Evolutionary conservation across 2,329 filamentous ascomycete species (phyloP).

Genomic region (Penicillium frequentans): DNA sequence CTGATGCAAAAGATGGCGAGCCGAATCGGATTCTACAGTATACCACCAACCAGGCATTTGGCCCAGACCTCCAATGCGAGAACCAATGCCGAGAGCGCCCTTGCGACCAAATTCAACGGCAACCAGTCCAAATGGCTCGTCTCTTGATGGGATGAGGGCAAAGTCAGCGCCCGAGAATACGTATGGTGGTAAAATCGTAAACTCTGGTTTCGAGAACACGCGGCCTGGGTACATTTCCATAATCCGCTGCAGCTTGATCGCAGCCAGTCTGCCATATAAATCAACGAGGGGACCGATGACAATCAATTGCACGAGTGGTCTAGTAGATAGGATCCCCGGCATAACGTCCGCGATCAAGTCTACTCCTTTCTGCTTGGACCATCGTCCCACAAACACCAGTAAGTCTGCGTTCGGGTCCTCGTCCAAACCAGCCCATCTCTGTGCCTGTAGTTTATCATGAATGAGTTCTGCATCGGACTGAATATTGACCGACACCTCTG

Average conservation of each 20-base stretch:
- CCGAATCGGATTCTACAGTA: constrained; percentile 65
- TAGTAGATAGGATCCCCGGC: constrained; percentile 60
- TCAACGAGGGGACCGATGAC: constrained; percentile 67
- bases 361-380: constrained; percentile 69
- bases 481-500: constrained; percentile 54
- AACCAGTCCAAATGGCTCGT: constrained; percentile 69
- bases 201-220: constrained; percentile 67
- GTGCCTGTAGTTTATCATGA: constrained; percentile 60
- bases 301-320: constrained; percentile 62
- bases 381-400: constrained; percentile 68
- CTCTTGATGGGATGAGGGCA: constrained; percentile 66
- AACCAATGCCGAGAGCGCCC: constrained; percentile 66
- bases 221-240: constrained; percentile 66
- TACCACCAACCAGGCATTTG: constrained; percentile 73
- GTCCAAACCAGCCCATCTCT: constrained; percentile 66
- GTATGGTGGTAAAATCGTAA: constrained; percentile 65
- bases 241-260: constrained; percentile 64
- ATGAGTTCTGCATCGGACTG: constrained; percentile 56
- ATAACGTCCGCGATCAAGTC: constrained; percentile 71
- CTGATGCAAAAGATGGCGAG: constrained; percentile 63
- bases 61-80: constrained; percentile 66
- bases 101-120: constrained; percentile 69
- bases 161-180: constrained; percentile 71
- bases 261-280: constrained; percentile 67
- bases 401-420: constrained; percentile 63